Evolutionary conservation across 495 filamentous ascomycete genomes (phyloP).

Genomic region (Hamigera avellanea): DNA sequence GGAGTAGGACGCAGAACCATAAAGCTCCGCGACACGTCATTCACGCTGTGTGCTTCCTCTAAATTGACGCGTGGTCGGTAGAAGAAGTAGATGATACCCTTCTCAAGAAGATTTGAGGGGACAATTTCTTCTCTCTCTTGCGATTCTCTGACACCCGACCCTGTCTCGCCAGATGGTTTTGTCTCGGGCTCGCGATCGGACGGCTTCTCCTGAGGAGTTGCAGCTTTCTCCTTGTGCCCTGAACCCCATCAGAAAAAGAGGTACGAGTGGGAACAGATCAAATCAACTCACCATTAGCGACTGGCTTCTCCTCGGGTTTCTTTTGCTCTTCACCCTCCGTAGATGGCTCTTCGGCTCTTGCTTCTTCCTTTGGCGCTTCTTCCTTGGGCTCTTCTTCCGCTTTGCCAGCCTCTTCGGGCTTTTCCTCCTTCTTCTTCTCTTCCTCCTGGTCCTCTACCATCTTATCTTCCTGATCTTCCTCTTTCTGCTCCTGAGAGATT

Average conservation of each 20-base stretch:
- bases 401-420: neutral
- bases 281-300: neutral
- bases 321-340: neutral
- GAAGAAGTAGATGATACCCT: slow-evolving; percentile 94
- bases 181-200: slow-evolving; percentile 1
- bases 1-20: slow-evolving; percentile 72
- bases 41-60: slow-evolving; percentile 55
- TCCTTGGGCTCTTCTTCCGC: neutral
- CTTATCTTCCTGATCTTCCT: slow-evolving; percentile 1
- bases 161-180: slow-evolving; percentile 5
- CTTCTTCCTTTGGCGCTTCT: slow-evolving; percentile 3
- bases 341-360: neutral
- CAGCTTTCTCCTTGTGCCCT: neutral
- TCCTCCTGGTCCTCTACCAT: neutral
- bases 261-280: neutral
- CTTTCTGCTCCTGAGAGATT: slow-evolving; percentile 1
- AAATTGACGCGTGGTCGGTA: slow-evolving; percentile 65
- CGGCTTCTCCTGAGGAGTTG: no score
- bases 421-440: slow-evolving; percentile 3
- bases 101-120: slow-evolving; percentile 74
- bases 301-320: slow-evolving; percentile 1
- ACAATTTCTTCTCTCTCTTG: slow-evolving; percentile 40
- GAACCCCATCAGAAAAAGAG: neutral
- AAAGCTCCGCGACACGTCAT: slow-evolving; percentile 70
- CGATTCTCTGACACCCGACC: slow-evolving; percentile 21